Conservation (phyloP, 78 protist genomes). For the Planoprotostelium fungivorum region DNA sequence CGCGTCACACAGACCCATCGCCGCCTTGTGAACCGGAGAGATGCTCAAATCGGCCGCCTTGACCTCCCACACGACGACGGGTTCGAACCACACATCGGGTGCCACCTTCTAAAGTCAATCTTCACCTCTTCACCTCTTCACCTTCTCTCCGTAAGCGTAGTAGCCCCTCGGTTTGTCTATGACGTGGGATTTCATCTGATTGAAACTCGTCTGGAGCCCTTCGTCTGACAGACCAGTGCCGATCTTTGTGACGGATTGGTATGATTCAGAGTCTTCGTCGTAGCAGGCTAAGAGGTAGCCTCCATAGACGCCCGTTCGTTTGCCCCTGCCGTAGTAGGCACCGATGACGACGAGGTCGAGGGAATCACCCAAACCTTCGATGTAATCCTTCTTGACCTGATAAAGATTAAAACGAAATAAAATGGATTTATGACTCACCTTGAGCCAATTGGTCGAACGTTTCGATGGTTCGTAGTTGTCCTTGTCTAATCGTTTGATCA, state of each 20-base stretch:
- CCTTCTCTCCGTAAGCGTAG: slow-evolving; percentile 17
- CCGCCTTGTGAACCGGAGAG: slow-evolving; percentile 89
- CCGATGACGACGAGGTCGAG: slow-evolving; percentile 97
- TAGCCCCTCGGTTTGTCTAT: slow-evolving; percentile 22
- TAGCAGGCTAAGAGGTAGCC: slow-evolving; percentile 93
- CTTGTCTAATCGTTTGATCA: slow-evolving; percentile 92
- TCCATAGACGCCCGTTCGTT: slow-evolving; percentile 94
- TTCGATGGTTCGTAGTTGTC: slow-evolving; percentile 82
- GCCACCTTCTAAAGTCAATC: no score
- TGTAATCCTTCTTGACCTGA: slow-evolving; percentile 92
- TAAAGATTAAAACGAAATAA: background rate
- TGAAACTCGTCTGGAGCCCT: slow-evolving; percentile 27
- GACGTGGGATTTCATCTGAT: slow-evolving; percentile 24
- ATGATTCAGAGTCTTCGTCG: slow-evolving; percentile 85
- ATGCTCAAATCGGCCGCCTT: slow-evolving; percentile 92
- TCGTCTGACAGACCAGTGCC: slow-evolving; percentile 93
- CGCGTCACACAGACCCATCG: slow-evolving; percentile 69
- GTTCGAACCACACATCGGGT: slow-evolving; percentile 93
- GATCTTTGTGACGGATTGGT: slow-evolving; percentile 88
- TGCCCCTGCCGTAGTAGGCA: slow-evolving; percentile 94
- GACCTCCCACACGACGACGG: slow-evolving; percentile 93
- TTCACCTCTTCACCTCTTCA: no score
- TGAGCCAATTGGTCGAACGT: slow-evolving; percentile 92
- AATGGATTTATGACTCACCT: slow-evolving; percentile 23
- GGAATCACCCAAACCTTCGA: slow-evolving; percentile 93